Base-by-base conservation (phyloP, 169 alveolate species). In the Eimeria zaria region DNA sequence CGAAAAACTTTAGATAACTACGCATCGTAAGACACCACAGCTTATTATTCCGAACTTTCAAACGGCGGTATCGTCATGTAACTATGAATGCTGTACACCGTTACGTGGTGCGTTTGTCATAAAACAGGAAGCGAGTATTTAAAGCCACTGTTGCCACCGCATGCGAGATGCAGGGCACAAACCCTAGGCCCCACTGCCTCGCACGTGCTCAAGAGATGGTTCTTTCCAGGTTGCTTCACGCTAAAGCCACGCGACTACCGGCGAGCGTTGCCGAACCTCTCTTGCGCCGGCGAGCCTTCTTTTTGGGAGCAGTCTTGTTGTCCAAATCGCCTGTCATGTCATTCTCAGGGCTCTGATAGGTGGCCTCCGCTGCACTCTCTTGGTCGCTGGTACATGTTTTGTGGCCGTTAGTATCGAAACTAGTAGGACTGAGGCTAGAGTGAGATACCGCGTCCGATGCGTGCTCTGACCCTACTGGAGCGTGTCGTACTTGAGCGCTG, bases 161-260 rank as follows among this genome's bases (percentile, higher is more conserved):
- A 9, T 22, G 18, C 1, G 41, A 41, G 62, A 27, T 44, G 48
- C 80, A 76, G 36, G 62, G 20, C 60, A 22, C 87, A 67, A 67
- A 39, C 85, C 18, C 20, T 9, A 74, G 60, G 87, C 20, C 41
- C 62, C 58, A 18, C 41, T 76, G 8, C 44, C 48, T 33, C 16
- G 80, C 87, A 41, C 22, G 62, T 16, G 48, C 60, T 44, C 8
- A 44, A 44, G 41, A 22, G 36, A 22, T 7, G 18, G 73, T 14
- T 24, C 1, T 30, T 83, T 14, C 2, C 14, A 55, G 22, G 55
- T 9, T 9, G 16, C 22, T 58, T 87, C 46, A 87, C 41, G 81
- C 81, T 83, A 87, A 41, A 20, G 93, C 93, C 33, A 87, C 93
- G 30, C 81, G 81, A 62, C 33, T 87, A 41, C 93, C 93, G 36